Evolutionary conservation across 2,329 filamentous ascomycete species (phyloP).

Genomic region (Cryphonectria japonica): DNA sequence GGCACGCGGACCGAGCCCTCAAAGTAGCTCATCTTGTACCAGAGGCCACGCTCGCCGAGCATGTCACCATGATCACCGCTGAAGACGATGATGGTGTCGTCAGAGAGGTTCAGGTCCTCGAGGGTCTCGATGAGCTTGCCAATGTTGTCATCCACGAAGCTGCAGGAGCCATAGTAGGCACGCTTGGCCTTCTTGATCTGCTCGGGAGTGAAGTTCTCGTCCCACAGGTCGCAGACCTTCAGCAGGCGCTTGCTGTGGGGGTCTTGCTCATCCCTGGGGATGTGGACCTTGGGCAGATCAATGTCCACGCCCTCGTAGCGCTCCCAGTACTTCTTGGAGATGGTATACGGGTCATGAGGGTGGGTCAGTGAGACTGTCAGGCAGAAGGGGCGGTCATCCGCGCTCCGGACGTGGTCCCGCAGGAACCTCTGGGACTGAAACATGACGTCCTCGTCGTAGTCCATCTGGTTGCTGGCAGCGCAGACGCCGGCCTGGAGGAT

Average conservation of each 20-base stretch:
- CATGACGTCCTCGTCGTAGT: slow-evolving; percentile 97
- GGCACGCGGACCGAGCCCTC: slow-evolving; percentile 90
- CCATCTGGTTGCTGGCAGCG: slow-evolving; percentile 90
- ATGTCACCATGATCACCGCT: slow-evolving; percentile 95
- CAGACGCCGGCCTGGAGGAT: slow-evolving; percentile 89
- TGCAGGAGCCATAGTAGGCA: slow-evolving; percentile 91
- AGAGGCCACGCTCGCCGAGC: slow-evolving; percentile 88
- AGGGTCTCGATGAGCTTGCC: slow-evolving; percentile 79
- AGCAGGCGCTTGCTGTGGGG: slow-evolving; percentile 84
- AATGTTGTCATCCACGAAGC: slow-evolving; percentile 92
- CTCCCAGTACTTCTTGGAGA: slow-evolving; percentile 93
- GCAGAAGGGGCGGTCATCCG: slow-evolving; percentile 75
- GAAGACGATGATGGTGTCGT: slow-evolving; percentile 91
- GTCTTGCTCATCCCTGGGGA: slow-evolving; percentile 82
- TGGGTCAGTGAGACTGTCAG: slow-evolving; percentile 92
- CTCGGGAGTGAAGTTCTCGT: slow-evolving; percentile 80
- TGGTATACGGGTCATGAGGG: slow-evolving; percentile 93
- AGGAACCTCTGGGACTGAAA: slow-evolving; percentile 87
- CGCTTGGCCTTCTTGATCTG: slow-evolving; percentile 84
- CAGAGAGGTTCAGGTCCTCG: slow-evolving; percentile 76
- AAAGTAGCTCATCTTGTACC: slow-evolving; percentile 99
- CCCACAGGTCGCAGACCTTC: slow-evolving; percentile 85
- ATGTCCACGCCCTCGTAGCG: slow-evolving; percentile 89
- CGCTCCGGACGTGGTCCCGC: slow-evolving; percentile 86
- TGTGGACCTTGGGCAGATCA: slow-evolving; percentile 75